Evolutionary conservation across 2,329 filamentous ascomycete genomes (phyloP).

Genomic region (Ceratocystis ficicola): DNA sequence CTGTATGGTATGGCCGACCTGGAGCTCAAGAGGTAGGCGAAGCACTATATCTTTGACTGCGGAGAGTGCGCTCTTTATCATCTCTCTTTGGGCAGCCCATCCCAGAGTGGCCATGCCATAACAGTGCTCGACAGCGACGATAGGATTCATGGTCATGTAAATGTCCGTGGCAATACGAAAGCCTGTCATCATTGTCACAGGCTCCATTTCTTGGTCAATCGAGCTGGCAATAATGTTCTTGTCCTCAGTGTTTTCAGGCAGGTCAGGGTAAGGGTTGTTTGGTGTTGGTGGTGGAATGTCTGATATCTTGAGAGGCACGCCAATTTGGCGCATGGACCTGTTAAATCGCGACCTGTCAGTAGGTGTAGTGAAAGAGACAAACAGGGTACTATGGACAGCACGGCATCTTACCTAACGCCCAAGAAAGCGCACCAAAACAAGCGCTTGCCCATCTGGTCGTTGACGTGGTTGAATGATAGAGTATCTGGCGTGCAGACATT

Average conservation of each 20-base stretch:
- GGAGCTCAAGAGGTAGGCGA: conserved; percentile 56
- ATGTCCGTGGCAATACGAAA: conserved; percentile 72
- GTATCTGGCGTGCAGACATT: conserved; percentile 34
- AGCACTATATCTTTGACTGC: conserved; percentile 58
- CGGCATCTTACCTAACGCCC: conserved; percentile 46
- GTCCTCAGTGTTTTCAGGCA: conserved; percentile 75
- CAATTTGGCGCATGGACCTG: conserved; percentile 67
- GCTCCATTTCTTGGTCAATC: conserved; percentile 53
- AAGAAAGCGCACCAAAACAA: conserved; percentile 79
- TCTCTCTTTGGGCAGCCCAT: conserved; percentile 63
- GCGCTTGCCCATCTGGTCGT: conserved; percentile 60
- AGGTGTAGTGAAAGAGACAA: neutral
- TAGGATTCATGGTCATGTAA: conserved; percentile 66
- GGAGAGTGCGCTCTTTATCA: conserved; percentile 58
- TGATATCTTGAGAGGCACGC: conserved; percentile 57
- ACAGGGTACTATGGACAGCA: conserved; percentile 10
- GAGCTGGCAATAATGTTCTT: conserved; percentile 63
- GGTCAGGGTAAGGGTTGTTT: conserved; percentile 62
- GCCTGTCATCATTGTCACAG: conserved; percentile 59
- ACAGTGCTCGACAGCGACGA: conserved; percentile 69
- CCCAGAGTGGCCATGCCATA: conserved; percentile 68
- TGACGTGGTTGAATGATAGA: conserved; percentile 52
- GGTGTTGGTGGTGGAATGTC: conserved; percentile 66
- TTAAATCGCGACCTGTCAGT: conserved; percentile 22
- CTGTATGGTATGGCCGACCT: conserved; percentile 36